Percentiles rank a stretch among this genome's conserved stretches.
Evolutionary conservation across 2,329 filamentous ascomycete species (phyloP).

Genomic region (Cytospora piceicola): DNA sequence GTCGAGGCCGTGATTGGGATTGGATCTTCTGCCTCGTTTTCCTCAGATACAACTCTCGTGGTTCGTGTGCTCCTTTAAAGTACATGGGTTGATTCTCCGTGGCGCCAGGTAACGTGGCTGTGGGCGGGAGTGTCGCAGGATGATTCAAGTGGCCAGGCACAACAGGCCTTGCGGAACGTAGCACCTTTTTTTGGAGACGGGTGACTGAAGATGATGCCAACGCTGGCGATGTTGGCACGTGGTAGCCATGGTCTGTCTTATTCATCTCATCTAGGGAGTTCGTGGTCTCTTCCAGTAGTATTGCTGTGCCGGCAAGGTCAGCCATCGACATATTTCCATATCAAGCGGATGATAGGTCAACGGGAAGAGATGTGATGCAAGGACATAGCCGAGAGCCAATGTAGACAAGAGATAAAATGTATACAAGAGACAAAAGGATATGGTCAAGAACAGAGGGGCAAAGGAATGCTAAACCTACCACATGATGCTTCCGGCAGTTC

Average conservation of each 20-base stretch:
- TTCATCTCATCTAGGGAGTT: constrained; percentile 51
- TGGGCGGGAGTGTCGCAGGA: neutral
- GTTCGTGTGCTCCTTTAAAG: neutral
- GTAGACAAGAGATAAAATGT: neutral
- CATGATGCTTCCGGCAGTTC: constrained; percentile 87
- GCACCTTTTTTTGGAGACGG: neutral
- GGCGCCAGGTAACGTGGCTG: neutral
- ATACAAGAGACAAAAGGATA: neutral
- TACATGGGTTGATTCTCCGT: neutral
- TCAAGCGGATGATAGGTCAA: neutral
- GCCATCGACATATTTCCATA: neutral
- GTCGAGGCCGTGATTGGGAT: no score
- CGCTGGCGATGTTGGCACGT: constrained; percentile 29
- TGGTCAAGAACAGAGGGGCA: no score
- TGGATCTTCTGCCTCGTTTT: neutral
- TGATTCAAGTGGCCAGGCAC: neutral
- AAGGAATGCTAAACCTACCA: constrained; percentile 12
- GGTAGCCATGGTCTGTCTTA: neutral
- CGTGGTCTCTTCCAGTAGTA: constrained; percentile 70
- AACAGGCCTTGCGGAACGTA: neutral
- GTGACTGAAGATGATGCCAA: neutral
- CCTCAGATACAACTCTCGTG: neutral
- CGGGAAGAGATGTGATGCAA: neutral
- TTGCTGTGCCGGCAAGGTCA: constrained; percentile 53
- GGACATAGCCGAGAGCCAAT: neutral